Evolutionary conservation across 768 basidiomycete genomes (phyloP), one percentile per base, ranked within the genome.

Genomic region (Rhizopogon roseolus): DNA sequence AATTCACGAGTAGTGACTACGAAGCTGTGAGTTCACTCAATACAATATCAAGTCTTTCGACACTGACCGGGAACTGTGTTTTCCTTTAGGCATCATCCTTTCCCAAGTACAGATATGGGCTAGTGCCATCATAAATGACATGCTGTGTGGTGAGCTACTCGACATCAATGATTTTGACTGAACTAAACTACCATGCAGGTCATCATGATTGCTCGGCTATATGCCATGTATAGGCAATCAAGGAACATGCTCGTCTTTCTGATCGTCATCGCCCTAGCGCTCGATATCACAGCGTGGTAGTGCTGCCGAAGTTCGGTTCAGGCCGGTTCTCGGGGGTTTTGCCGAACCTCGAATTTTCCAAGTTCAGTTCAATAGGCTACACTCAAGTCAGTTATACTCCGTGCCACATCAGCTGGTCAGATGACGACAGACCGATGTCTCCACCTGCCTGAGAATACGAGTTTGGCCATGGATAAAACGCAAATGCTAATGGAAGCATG

Each of bases 391-490:
- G 45, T 13, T 44, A 57, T 48, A 36, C 19, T 19, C 2, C 22
- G 19, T 48, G 19, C 14, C 19, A 36, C 16, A 7, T 8, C 17
- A 22, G 19, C 43, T 25, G 55, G 55, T 13, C 10, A 27, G 10
- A 36, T 4, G 2, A 63, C 81, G 22, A 57, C 52, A 16, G 10
- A 91, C 90, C 72, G 54, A 90, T 79, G 53, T 88, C 79, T 28
- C 84, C 79, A 29, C 71, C 73, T 1, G 73, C 64, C n/a, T 74
- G 64, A 1, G 72, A 63, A 14, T 70, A 58, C 25, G 67, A 60
- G 55, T 80, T 79, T 41, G 77, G 72, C 85, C 86, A 90, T 6
- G 81, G 79, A 52, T 88, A 84, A 57, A 93, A 74, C 25, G 82
- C 81, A 61, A 81, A 92, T 14, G 72, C 77, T 74, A 59, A 7